Conservation (phyloP, 1,284 basidiomycete species). For the Omphalotus olearius region DNA sequence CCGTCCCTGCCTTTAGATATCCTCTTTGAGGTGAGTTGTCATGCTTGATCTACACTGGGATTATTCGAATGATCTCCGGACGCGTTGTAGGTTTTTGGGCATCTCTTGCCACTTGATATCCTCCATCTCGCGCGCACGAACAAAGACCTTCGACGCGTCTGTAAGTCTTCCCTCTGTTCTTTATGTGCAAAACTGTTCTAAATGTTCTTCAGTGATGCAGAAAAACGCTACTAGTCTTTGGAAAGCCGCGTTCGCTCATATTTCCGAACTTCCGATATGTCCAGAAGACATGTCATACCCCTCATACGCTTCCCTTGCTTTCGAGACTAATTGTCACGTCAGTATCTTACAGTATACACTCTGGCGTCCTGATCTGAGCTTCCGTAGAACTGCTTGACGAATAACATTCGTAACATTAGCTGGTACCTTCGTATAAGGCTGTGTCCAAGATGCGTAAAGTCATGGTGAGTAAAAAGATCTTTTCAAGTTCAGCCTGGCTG, state of each 20-base stretch:
- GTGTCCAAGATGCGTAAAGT: conserved; percentile 25
- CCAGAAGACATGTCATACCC: conserved; percentile 22
- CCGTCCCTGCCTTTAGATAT: conserved; percentile 6
- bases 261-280: conserved; percentile 18
- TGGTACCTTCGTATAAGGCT: conserved; percentile 25
- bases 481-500: conserved; percentile 11
- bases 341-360: conserved; percentile 4
- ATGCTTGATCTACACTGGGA: background rate
- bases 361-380: background rate
- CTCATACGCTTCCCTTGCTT: conserved; percentile 22
- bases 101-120: no score
- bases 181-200: background rate
- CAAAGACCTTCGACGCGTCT: conserved; percentile 8
- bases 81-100: no score
- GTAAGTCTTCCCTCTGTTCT: background rate
- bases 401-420: conserved; percentile 22
- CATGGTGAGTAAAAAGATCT: conserved; percentile 15
- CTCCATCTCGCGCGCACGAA: conserved; percentile 10
- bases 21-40: conserved; percentile 9
- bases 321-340: conserved; percentile 23
- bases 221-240: conserved; percentile 18
- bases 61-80: conserved; percentile 6
- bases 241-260: conserved; percentile 16
- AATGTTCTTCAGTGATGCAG: conserved; percentile 5
- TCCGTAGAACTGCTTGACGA: conserved; percentile 22